Conservation (phyloP, 352 stramenopile species). For the Peronospora farinosa region DNA sequence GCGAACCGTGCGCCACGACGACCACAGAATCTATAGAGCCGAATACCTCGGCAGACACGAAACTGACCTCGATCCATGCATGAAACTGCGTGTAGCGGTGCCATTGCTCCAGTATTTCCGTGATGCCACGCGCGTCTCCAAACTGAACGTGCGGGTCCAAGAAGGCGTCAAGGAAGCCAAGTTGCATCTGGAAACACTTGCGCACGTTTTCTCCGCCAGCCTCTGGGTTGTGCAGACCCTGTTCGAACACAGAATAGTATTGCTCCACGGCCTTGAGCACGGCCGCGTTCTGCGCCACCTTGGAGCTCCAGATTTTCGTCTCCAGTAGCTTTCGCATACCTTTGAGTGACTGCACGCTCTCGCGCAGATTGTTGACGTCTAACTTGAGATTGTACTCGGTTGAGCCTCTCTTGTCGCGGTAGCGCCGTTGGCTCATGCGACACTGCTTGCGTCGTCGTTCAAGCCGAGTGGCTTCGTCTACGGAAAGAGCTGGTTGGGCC, state of each 20-base stretch:
- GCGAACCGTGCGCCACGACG: constrained; percentile 39
- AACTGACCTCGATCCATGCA: constrained; percentile 34
- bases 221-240: constrained; percentile 45
- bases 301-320: constrained; percentile 43
- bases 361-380: constrained; percentile 56
- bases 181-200: constrained; percentile 20
- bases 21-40: constrained; percentile 41
- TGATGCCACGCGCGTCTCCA: too few relatives aligned
- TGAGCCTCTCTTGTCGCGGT: constrained; percentile 67
- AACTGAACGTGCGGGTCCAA: too few relatives aligned
- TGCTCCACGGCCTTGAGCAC: constrained; percentile 61
- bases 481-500: too few relatives aligned
- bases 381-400: constrained; percentile 62
- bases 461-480: too few relatives aligned
- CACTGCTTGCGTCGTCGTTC: constrained; percentile 41
- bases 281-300: constrained; percentile 28
- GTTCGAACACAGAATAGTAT: constrained; percentile 59
- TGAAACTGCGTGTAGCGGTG: constrained; percentile 6
- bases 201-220: constrained; percentile 34
- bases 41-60: constrained; percentile 39
- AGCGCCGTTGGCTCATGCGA: constrained; percentile 65
- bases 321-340: constrained; percentile 40
- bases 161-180: too few relatives aligned
- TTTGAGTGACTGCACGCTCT: constrained; percentile 50
- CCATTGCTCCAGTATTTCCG: too few relatives aligned